phyloP scores from a whole-genome alignment of 768 basidiomycete genomes.

The Collybiopsis confluens region DNA sequence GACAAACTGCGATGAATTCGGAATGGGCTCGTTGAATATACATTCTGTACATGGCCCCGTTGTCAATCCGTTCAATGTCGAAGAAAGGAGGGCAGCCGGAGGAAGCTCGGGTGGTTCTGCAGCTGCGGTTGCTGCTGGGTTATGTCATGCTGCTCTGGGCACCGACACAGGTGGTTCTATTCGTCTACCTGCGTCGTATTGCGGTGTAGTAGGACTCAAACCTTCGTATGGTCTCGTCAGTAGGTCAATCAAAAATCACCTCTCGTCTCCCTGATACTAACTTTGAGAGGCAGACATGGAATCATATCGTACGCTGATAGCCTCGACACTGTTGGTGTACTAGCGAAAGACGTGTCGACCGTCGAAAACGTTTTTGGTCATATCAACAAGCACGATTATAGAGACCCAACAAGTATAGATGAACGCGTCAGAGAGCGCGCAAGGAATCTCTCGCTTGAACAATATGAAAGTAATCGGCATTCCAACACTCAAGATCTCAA shows the following conservation, averaged over 20 bases:
- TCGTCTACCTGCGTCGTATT: constrained; percentile 90
- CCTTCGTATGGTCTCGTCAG: constrained; percentile 93
- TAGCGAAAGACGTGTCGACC: constrained; percentile 51
- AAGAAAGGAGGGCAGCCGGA: constrained; percentile 65
- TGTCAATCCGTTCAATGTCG: constrained; percentile 62
- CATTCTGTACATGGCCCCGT: constrained; percentile 75
- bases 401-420: constrained; percentile 72
- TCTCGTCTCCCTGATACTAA: constrained; percentile 1
- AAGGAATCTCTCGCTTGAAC: background rate
- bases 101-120: constrained; percentile 96
- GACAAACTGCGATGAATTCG: constrained; percentile 96
- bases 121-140: constrained; percentile 81
- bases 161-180: constrained; percentile 97
- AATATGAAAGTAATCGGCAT: constrained; percentile 12
- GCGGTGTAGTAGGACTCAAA: constrained; percentile 88
- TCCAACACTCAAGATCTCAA: constrained; percentile 22
- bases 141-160: constrained; percentile 81
- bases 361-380: constrained; percentile 55
- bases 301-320: constrained; percentile 93
- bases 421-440: background rate
- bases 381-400: constrained; percentile 52
- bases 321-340: constrained; percentile 87
- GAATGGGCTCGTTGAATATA: constrained; percentile 90
- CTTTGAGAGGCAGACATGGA: constrained; percentile 58
- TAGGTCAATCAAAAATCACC: constrained; percentile 42